A percentile compares a stretch with the other conserved stretches of the same genome.
phyloP scores from a whole-genome alignment of 2,329 filamentous ascomycete species.

The Hymenoscyphus occultus region DNA sequence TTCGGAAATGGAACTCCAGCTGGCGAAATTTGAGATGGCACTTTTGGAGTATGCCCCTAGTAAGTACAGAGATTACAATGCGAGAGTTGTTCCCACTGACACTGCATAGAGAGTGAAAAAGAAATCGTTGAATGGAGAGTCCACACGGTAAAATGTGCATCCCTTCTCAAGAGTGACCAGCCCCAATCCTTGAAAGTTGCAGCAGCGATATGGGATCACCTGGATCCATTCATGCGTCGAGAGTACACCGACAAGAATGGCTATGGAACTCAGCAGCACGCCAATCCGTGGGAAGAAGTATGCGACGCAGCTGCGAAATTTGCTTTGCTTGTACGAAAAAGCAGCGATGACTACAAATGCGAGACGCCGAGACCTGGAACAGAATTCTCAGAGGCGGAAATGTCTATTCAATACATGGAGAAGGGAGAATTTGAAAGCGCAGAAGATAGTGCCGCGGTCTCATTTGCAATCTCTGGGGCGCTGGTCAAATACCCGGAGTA shows the following conservation, averaged over 20 bases:
- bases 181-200: not conserved
- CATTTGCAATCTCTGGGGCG: not conserved
- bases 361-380: not conserved
- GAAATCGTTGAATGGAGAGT: constrained; percentile 17
- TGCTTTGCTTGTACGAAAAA: not conserved
- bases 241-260: not conserved
- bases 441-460: not conserved
- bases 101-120: not conserved
- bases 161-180: not conserved
- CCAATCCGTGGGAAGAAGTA: not conserved
- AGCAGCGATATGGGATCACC: not conserved
- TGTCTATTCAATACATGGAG: not conserved
- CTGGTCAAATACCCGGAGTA: constrained; percentile 11
- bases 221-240: not conserved
- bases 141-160: constrained; percentile 2
- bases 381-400: not conserved
- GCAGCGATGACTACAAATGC: not conserved
- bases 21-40: constrained; percentile 8
- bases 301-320: not conserved
- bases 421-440: not conserved
- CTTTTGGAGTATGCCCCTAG: not conserved
- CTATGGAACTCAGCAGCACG: not conserved
- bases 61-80: not conserved
- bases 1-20: not conserved
- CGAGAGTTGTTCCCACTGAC: not conserved